Percentiles rank a stretch among this genome's conserved stretches.
These are phyloP conservation scores for Rhizopogon salebrosus DNA, from an alignment of 768 basidiomycete genomes.

Conservation along the genomic window DNA sequence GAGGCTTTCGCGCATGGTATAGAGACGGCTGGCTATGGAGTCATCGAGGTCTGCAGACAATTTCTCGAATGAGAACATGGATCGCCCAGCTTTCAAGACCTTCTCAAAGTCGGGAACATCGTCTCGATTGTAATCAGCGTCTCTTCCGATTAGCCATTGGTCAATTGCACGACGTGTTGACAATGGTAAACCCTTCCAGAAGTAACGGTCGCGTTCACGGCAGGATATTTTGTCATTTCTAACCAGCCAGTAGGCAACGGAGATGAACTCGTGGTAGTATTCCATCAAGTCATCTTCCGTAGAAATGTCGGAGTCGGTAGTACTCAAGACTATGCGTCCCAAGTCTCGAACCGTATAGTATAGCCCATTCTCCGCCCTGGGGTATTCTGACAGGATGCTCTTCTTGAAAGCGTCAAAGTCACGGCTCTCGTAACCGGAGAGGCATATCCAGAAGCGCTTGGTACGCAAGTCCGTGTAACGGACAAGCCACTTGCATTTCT, in stretches of 20 bases:
- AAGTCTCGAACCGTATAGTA: background rate
- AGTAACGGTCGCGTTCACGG: background rate
- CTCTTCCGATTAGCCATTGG: background rate
- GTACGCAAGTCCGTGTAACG: background rate
- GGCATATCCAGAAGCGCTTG: constrained; percentile 6
- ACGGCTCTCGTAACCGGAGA: background rate
- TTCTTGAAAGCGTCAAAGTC: constrained; percentile 1
- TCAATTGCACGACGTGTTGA: background rate
- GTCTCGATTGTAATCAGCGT: background rate
- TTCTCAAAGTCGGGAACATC: background rate
- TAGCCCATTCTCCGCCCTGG: constrained; percentile 1
- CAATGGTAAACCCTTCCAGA: background rate
- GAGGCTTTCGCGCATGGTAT: background rate
- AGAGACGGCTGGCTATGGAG: background rate
- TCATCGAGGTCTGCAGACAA: background rate
- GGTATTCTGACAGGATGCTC: background rate
- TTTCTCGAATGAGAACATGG: too few relatives aligned
- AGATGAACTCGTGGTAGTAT: background rate
- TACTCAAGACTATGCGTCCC: background rate
- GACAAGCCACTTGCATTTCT: constrained; percentile 3
- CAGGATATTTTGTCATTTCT: constrained; percentile 1
- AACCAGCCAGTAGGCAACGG: background rate
- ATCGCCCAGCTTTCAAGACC: background rate
- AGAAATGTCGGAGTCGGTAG: background rate
- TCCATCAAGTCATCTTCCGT: background rate